Base-by-base conservation (phyloP, 1,284 basidiomycete species). In the Amylostereum areolatum region DNA sequence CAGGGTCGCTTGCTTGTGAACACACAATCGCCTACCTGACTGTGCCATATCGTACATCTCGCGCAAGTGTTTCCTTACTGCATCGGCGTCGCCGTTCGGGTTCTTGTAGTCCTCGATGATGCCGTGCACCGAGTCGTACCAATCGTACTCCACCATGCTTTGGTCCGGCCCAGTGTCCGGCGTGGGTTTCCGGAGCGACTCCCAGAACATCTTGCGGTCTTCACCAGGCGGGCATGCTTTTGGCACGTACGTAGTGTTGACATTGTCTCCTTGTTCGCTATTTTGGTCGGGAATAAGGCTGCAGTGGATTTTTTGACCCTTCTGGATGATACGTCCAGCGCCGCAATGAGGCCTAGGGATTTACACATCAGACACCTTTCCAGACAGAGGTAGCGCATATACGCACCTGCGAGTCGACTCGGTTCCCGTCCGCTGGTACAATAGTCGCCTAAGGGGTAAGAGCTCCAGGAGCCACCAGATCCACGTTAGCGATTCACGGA, bases 401-500 rank as follows among this genome's bases (percentile, higher is more conserved):
- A 42, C 51, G 10, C 35, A 54, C 52, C 35, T 31, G 9, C 35
- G 49, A 18, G 54, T 52, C 10, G 45, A 24, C 27, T 25, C 9
- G 9, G 29, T 65, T 43, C 8, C 53, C 53, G 41, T 49, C 55
- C n/a, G 41, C n/a, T 43, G 5, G 7, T 57, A 66, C 0, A 57
- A 55, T 39, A 61, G 59, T n/a, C 60, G 61, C 29, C 41, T 65
- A 31, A 66, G 52, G 4, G 65, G 64, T 3, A 66, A 2, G 33
- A 51, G 51, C 37, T 68, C 63, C 3, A 65, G 5, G 2, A 32
- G 5, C 11, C 41, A 34, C 66, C 64, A 65, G 2, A 6, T 2
- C 11, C 2, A 1, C 5, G 18, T 44, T 56, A 64, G 53, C 8
- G 65, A 62, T 8, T 61, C 4, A 25, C 45, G 54, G 18, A 45